Evolutionary conservation across 2,329 filamentous ascomycete species (phyloP), one percentile per base, ranked within the genome.

Genomic region (Neurospora sp.): DNA sequence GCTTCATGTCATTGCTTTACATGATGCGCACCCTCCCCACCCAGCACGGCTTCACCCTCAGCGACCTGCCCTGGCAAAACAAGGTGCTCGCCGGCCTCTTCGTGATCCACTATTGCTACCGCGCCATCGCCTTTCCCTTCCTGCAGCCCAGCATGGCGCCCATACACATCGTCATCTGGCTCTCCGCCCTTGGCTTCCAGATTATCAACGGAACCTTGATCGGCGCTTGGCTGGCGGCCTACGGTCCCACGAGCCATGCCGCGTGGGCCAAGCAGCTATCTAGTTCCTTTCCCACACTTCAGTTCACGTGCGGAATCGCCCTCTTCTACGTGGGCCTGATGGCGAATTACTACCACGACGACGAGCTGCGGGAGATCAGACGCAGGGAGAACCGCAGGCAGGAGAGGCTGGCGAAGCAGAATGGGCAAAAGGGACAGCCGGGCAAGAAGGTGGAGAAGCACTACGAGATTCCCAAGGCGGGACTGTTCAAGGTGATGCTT

Each of bases 131-230:
- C 72, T 91, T 89, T 70, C 95, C 96, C 2, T 82, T 96, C 70
- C 84, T 95, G 73, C 93, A 95, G 73, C 95, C 95, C 0, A 93
- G 90, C 83, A 97, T 99, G 91, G 93, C 93, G 4, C 95, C 95
- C 9, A 92, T 97, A 74, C 92, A 97, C 79, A 78, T 87, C 2
- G 69, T 88, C 38, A 86, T 97, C 73, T 90, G 90, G 83, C 9
- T 82, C 67, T 80, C 83, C 28, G 96, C 90, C 4, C 73, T 90
- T 46, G 46, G 77, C 28, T 98, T 97, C 82, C 96, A 99, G 79
- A 77, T 96, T 73, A 79, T 86, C 78, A 99, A 98, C 79, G 93
- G 89, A 0, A 87, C 89, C 38, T 91, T 87, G 73, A 83, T 99
- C 66, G 93, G 90, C 52, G 87, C 89, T 67, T 98, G 92, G 89